Conservation (phyloP, 352 stramenopile species). For the Phytophthora melonis region DNA sequence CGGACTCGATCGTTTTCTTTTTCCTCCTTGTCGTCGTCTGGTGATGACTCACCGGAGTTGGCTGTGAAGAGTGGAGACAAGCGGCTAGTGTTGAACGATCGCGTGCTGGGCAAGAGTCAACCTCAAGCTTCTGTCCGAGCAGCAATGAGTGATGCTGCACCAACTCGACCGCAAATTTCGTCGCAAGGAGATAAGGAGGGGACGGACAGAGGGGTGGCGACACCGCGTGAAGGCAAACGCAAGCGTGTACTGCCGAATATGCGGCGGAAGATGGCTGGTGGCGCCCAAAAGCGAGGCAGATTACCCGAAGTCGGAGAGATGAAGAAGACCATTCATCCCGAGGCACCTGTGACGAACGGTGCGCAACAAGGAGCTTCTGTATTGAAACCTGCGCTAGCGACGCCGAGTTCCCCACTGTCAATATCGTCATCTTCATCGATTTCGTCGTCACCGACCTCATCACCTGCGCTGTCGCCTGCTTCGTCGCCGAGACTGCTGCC, state of each 20-base stretch:
- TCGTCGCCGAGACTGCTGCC: slow-evolving; percentile 16
- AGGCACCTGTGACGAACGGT: slow-evolving; percentile 8
- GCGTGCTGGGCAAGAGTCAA: slow-evolving; percentile 1
- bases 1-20: slow-evolving; percentile 9
- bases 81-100: slow-evolving; percentile 24
- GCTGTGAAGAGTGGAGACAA: slow-evolving; percentile 17
- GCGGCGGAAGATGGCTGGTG: slow-evolving; percentile 8
- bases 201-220: background rate
- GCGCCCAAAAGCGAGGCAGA: slow-evolving; percentile 4
- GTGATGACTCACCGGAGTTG: slow-evolving; percentile 1
- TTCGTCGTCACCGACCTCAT: slow-evolving; percentile 19
- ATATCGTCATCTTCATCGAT: slow-evolving; percentile 13
- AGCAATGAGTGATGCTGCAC: background rate
- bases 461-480: slow-evolving; percentile 17
- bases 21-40: slow-evolving; percentile 22
- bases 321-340: slow-evolving; percentile 13
- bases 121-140: background rate
- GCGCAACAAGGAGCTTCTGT: background rate
- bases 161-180: background rate
- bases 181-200: background rate
- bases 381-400: background rate
- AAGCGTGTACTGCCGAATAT: slow-evolving; percentile 24
- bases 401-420: slow-evolving; percentile 1
- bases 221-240: slow-evolving; percentile 11
- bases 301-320: background rate